Percentiles rank a stretch among this genome's conserved stretches.
These are phyloP conservation scores for Eimeria zaria DNA, from an alignment of 169 alveolate species.

Conservation along the genomic window DNA sequence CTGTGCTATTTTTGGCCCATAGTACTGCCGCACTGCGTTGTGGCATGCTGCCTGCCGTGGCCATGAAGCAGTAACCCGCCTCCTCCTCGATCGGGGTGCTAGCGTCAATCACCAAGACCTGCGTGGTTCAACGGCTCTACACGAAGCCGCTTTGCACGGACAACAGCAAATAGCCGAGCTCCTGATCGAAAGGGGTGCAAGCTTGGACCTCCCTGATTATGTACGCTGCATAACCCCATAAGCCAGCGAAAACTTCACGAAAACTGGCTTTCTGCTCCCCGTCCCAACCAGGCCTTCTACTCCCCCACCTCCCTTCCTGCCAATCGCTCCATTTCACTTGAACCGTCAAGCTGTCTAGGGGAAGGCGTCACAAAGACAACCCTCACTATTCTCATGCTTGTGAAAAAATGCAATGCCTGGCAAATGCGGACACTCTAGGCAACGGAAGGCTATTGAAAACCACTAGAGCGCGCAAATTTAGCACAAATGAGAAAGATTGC, in stretches of 20 bases:
- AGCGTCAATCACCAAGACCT: conserved; percentile 72
- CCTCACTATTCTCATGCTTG: neutral
- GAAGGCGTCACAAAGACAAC: too few relatives aligned
- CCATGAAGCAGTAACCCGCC: conserved; percentile 82
- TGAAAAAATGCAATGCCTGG: neutral
- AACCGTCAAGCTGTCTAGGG: too few relatives aligned
- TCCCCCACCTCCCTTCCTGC: neutral
- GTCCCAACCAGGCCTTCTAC: too few relatives aligned
- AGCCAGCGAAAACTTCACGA: neutral
- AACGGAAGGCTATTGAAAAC: neutral
- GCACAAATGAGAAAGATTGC: neutral
- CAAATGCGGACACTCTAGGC: neutral
- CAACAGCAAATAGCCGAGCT: conserved; percentile 75
- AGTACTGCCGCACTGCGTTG: conserved; percentile 79
- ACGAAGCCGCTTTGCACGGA: conserved; percentile 85
- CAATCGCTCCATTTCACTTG: neutral
- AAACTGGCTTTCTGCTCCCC: neutral
- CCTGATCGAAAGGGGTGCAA: conserved; percentile 78
- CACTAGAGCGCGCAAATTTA: neutral
- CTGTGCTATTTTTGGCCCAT: neutral
- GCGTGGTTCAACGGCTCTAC: conserved; percentile 78
- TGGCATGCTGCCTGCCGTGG: conserved; percentile 86
- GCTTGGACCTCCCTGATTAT: conserved; percentile 67
- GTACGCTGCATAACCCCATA: conserved; percentile 29
- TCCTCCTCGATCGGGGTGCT: conserved; percentile 84